These are phyloP conservation scores for Pythium phragmiticola DNA, from an alignment of 352 stramenopile genomes.

Conservation along the genomic window DNA sequence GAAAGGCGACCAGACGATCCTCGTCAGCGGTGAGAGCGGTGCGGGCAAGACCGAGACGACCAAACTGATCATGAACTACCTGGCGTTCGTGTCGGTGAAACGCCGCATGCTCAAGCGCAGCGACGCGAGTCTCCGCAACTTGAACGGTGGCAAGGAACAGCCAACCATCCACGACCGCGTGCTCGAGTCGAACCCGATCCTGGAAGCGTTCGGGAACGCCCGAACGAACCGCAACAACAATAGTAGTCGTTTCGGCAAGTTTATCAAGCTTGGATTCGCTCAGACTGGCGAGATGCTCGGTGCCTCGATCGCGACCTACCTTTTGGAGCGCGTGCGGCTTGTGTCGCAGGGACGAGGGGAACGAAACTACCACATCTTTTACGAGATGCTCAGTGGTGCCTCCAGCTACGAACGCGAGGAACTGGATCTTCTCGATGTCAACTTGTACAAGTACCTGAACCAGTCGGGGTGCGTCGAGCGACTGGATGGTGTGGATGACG, in stretches of 20 bases:
- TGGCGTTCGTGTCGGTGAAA: constrained; percentile 82
- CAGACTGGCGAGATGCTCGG: constrained; percentile 74
- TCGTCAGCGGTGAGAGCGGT: constrained; percentile 95
- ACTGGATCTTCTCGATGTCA: constrained; percentile 45
- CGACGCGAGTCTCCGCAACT: background rate
- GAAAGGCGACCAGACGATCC: constrained; percentile 91
- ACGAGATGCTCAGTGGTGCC: constrained; percentile 91
- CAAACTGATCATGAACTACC: constrained; percentile 97
- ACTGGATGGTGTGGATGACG: constrained; percentile 79
- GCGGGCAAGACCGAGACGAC: constrained; percentile 97
- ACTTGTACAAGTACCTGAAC: constrained; percentile 85
- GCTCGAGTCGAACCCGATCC: constrained; percentile 94
- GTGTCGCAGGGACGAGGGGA: constrained; percentile 93
- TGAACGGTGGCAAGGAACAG: constrained; percentile 14
- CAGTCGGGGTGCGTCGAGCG: constrained; percentile 71
- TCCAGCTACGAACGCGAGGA: constrained; percentile 49
- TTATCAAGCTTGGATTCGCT: constrained; percentile 93
- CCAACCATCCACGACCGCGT: constrained; percentile 84
- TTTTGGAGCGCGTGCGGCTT: constrained; percentile 95
- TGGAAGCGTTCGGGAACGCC: constrained; percentile 96
- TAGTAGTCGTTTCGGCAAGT: constrained; percentile 95
- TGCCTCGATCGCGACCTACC: constrained; percentile 89
- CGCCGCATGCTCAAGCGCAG: constrained; percentile 18
- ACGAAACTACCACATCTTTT: constrained; percentile 99
- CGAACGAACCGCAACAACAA: constrained; percentile 97